Evolutionary conservation across 2,329 filamentous ascomycete genomes (phyloP), one percentile per base, ranked within the genome.

Genomic region (Curvularia spicifera): DNA sequence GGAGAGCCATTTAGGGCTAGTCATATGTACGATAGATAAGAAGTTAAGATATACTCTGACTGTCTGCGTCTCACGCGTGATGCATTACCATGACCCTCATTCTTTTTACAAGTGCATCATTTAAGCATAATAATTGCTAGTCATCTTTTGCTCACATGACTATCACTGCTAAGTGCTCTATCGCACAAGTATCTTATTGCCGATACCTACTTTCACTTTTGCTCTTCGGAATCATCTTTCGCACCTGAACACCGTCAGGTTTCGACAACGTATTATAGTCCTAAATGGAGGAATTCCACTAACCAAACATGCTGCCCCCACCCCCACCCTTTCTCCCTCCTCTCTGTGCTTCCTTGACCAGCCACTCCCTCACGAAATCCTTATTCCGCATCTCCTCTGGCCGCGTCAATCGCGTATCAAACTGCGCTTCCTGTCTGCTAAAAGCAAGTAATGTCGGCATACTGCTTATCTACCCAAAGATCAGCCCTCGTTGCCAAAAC

Each of bases 381-480:
- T 73, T 75, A 57, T 78, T 75, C 70, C 78, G 79, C 76, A 84
- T 72, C 46, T 82, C 73, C 20, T 81, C 77, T n/a, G 80, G 68
- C 43, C 70, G 68, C 4, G 73, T 75, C 13, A 83, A 63, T 55
- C 76, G 78, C 1, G 80, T 83, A 61, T 80, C 78, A 28, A 82
- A 67, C 62, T 83, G 81, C 43, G 82, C 76, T 62, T 84, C 82
- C 54, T 79, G 75, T 18, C 81, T 72, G 60, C 80, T 80, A 60
- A 84, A 84, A 0, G 81, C 78, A 50, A 84, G 67, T 33, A 84
- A 59, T 10, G 81, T 83, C 1, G 82, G 82, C 64, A 83, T 78
- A 18, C 76, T 78, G 49, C 45, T 29, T 57, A 78, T 74, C 61
- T 47, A 15, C 7, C n/a, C 26, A 5, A 10, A 31, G 7, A 31